A percentile compares a stretch with the other conserved stretches of the same genome.
Evolutionary conservation across 805 yeast genomes (phyloP).

Genomic region (Ogataea trehalophila): DNA sequence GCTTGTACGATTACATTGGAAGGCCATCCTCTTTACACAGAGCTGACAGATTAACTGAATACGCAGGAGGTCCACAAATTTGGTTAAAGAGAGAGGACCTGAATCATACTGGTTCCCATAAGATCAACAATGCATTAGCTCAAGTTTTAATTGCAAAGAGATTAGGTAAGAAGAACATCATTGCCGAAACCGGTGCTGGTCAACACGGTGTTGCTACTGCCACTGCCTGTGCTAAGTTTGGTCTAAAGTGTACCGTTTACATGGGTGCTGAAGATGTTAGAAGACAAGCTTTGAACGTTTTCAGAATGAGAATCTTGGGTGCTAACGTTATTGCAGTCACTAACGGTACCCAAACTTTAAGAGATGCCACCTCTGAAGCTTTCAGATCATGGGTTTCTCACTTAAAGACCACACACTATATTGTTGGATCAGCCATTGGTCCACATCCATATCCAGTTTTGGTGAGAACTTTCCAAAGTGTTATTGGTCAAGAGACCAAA

Average conservation of each 20-base stretch:
- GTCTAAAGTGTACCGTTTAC: constrained; percentile 86
- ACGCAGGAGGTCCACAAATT: constrained; percentile 92
- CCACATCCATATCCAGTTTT: constrained; percentile 99
- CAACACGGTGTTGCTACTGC: constrained; percentile 94
- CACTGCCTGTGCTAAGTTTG: constrained; percentile 89
- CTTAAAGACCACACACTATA: constrained; percentile 81
- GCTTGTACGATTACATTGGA: constrained; percentile 88
- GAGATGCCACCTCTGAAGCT: constrained; percentile 98
- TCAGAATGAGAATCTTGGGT: constrained; percentile 94
- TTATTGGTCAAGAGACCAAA: constrained; percentile 92
- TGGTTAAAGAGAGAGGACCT: constrained; percentile 98
- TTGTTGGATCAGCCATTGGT: constrained; percentile 98
- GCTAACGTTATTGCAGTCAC: constrained; percentile 92
- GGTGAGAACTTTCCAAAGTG: constrained; percentile 97
- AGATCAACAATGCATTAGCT: constrained; percentile 79
- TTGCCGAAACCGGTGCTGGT: constrained; percentile 92
- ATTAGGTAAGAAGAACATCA: constrained; percentile 69
- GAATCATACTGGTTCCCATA: constrained; percentile 86
- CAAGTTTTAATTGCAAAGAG: constrained; percentile 77
- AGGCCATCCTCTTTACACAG: constrained; percentile 91
- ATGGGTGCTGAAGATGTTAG: constrained; percentile 99
- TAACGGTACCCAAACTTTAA: constrained; percentile 90
- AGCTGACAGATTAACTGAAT: constrained; percentile 85
- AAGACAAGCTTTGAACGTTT: constrained; percentile 96
- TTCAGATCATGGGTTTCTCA: constrained; percentile 93